phyloP scores from a whole-genome alignment of 495 filamentous ascomycete species.

The Xylaria cubensis region DNA sequence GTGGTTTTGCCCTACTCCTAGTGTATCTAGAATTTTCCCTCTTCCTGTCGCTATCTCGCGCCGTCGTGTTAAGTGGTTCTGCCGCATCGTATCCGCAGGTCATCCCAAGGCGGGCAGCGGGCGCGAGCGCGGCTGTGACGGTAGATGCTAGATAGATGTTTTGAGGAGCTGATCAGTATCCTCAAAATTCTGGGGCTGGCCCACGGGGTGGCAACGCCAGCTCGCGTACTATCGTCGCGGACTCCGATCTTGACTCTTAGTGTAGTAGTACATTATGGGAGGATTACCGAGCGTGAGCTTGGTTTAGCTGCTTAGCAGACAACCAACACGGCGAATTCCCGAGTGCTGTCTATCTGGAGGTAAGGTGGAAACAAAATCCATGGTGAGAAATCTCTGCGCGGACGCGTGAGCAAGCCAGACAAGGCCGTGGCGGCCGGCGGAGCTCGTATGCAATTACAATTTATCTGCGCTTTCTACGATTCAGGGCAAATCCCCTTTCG shows the following conservation, averaged over 20 bases:
- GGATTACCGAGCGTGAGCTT: constrained; percentile 17
- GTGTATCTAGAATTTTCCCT: constrained; percentile 2
- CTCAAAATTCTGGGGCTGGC: constrained; percentile 26
- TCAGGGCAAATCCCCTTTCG: constrained; percentile 16
- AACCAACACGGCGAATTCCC: background rate
- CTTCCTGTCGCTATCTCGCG: constrained; percentile 19
- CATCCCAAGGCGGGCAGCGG: background rate
- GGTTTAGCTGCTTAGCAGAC: constrained; percentile 8
- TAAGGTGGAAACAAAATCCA: constrained; percentile 22
- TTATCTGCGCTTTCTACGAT: constrained; percentile 19
- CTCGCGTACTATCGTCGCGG: constrained; percentile 21
- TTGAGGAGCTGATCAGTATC: constrained; percentile 24
- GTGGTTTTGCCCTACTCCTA: constrained; percentile 8
- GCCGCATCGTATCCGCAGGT: constrained; percentile 17
- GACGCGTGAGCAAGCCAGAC: constrained; percentile 28
- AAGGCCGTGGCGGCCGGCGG: constrained; percentile 16
- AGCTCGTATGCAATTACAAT: constrained; percentile 23
- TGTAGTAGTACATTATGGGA: background rate
- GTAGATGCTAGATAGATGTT: background rate
- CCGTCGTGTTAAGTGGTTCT: constrained; percentile 12
- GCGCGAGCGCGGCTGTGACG: constrained; percentile 1
- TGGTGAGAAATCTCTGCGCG: constrained; percentile 24
- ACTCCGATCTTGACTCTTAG: background rate
- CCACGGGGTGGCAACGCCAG: constrained; percentile 20
- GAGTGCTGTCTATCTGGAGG: constrained; percentile 1